These are phyloP conservation scores for Solanum peruvianum DNA, from an alignment of 257 asterid genomes.

Conservation along the genomic window DNA sequence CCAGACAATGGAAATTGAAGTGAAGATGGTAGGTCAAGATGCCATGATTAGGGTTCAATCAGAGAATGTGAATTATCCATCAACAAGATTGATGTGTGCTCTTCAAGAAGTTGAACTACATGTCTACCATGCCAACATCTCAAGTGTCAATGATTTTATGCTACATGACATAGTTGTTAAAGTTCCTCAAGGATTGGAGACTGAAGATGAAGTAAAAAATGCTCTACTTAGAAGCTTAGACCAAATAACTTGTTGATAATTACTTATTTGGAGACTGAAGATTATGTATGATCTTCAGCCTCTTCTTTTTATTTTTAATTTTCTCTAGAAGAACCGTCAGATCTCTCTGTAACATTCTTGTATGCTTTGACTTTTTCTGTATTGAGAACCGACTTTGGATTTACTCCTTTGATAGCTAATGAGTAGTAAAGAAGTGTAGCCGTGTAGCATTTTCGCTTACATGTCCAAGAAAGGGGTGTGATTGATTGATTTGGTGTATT, in stretches of 20 bases:
- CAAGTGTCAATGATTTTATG: conserved; percentile 50
- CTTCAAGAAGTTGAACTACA: conserved; percentile 43
- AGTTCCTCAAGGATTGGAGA: conserved; percentile 29
- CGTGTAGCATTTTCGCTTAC: no score
- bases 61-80: conserved; percentile 31
- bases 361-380: neutral
- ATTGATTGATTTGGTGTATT: no score
- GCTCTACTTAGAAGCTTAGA: conserved; percentile 37
- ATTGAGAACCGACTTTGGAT: neutral
- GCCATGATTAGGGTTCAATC: conserved; percentile 79
- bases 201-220: conserved; percentile 23
- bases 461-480: no score
- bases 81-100: conserved; percentile 51
- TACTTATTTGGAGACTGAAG: no score
- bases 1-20: conserved; percentile 29
- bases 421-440: no score
- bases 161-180: conserved; percentile 56
- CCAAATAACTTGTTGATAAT: neutral
- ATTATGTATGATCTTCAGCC: neutral
- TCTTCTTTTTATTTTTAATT: neutral
- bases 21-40: conserved; percentile 50
- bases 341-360: neutral
- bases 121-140: conserved; percentile 71
- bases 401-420: neutral
- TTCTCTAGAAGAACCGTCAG: no score